phyloP scores from a whole-genome alignment of 2,329 filamentous ascomycete genomes.

The Colletotrichum salicis region DNA sequence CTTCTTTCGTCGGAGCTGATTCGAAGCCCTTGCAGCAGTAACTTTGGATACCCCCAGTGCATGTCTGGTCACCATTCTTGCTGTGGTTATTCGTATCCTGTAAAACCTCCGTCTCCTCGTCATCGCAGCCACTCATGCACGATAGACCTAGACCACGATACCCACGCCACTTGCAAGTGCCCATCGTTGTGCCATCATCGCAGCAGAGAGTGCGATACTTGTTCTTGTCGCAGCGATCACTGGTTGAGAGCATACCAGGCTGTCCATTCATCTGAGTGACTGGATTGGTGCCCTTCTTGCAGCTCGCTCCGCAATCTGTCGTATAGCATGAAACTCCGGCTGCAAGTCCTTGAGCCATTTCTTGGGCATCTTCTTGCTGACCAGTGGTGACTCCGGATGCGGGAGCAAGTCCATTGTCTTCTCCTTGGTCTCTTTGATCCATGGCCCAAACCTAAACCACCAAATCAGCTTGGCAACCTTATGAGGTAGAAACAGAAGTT shows the following conservation, averaged over 20 bases:
- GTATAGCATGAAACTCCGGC: conserved; percentile 37
- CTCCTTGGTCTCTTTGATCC: not conserved
- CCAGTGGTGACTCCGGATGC: conserved; percentile 16
- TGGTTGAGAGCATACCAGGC: conserved; percentile 40
- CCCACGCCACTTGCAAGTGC: conserved; percentile 42
- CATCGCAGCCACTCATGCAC: conserved; percentile 43
- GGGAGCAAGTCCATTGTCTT: not conserved
- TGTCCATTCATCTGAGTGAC: conserved; percentile 45
- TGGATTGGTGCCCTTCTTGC: conserved; percentile 40
- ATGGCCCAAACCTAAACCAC: not conserved
- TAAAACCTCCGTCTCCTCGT: conserved; percentile 37
- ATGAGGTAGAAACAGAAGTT: not conserved
- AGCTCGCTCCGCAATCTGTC: conserved; percentile 40
- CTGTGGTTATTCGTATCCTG: conserved; percentile 43
- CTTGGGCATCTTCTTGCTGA: conserved; percentile 15
- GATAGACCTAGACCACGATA: conserved; percentile 44
- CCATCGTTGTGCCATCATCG: conserved; percentile 37
- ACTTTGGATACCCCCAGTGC: conserved; percentile 43
- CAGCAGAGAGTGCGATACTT: conserved; percentile 44
- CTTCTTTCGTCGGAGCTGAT: conserved; percentile 36
- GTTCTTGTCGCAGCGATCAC: conserved; percentile 39
- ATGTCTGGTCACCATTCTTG: conserved; percentile 43
- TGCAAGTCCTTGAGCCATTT: conserved; percentile 20
- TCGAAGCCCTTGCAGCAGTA: conserved; percentile 46
- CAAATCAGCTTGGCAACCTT: not conserved